Percentiles rank a stretch among this genome's conserved stretches.
phyloP scores from a whole-genome alignment of 495 filamentous ascomycete genomes.

The Talaromyces ruber region DNA sequence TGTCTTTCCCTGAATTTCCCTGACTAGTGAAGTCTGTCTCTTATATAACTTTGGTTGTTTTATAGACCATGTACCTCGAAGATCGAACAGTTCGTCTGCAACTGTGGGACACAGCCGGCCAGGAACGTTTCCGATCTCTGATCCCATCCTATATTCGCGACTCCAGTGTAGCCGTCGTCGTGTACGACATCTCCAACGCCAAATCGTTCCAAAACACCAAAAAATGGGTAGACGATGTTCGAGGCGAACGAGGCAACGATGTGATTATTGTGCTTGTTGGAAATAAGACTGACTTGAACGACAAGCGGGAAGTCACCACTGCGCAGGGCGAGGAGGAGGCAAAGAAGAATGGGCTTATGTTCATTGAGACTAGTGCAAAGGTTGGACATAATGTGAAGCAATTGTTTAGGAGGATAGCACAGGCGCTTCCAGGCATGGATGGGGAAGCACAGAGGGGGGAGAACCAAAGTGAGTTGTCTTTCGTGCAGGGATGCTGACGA shows the following conservation, averaged over 20 bases:
- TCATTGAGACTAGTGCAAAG: slow-evolving; percentile 98
- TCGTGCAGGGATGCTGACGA: neutral
- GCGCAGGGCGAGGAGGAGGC: slow-evolving; percentile 95
- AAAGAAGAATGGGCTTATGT: slow-evolving; percentile 95
- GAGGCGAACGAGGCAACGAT: slow-evolving; percentile 92
- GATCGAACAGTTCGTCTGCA: slow-evolving; percentile 95
- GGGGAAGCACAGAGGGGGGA: slow-evolving; percentile 59
- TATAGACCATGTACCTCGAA: slow-evolving; percentile 97
- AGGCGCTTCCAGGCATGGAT: slow-evolving; percentile 97
- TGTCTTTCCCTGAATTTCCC: slow-evolving; percentile 21
- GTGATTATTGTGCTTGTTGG: slow-evolving; percentile 98
- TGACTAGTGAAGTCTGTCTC: neutral
- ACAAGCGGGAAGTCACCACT: slow-evolving; percentile 93
- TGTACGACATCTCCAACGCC: slow-evolving; percentile 96
- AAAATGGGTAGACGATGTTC: slow-evolving; percentile 99
- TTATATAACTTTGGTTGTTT: no score
- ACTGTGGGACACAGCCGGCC: slow-evolving; percentile 96
- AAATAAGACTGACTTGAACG: slow-evolving; percentile 97
- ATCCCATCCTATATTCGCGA: slow-evolving; percentile 98
- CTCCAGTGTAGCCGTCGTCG: slow-evolving; percentile 91
- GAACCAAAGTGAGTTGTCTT: slow-evolving; percentile 49
- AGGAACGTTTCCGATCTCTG: slow-evolving; percentile 91
- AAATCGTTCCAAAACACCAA: slow-evolving; percentile 96
- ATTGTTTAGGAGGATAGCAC: slow-evolving; percentile 92
- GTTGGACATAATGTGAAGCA: slow-evolving; percentile 96